Conservation (phyloP, 1,139 yeast species). For the Groenewaldozyma auringiensis region DNA sequence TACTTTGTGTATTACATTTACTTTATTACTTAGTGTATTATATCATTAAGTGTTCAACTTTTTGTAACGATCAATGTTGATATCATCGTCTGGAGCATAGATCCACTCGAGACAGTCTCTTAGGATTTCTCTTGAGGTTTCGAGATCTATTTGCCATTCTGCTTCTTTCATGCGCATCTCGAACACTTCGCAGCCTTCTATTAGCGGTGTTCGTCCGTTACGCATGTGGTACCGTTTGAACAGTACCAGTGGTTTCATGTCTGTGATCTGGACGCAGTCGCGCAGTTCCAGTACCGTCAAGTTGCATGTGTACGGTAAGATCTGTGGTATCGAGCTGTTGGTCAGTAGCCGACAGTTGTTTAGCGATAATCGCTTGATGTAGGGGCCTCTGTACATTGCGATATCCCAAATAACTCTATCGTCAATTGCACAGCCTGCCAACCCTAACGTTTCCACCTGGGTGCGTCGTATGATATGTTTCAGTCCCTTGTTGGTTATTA, state of each 20-base stretch:
- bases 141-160: conserved; percentile 52
- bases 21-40: too few species aligned
- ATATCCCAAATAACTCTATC: conserved; percentile 78
- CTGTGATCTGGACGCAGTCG: conserved; percentile 48
- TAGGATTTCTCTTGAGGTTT: conserved; percentile 37
- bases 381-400: conserved; percentile 50
- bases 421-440: conserved; percentile 79
- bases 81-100: conserved; percentile 26
- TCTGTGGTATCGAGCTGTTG: conserved; percentile 57
- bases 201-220: conserved; percentile 46
- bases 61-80: conserved; percentile 1
- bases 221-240: conserved; percentile 57
- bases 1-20: too few species aligned
- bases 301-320: conserved; percentile 51
- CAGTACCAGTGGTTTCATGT: conserved; percentile 56
- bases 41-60: too few species aligned
- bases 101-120: conserved; percentile 32
- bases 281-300: conserved; percentile 74
- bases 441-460: conserved; percentile 61
- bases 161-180: conserved; percentile 53
- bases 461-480: conserved; percentile 49
- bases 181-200: conserved; percentile 71
- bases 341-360: conserved; percentile 67
- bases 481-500: conserved; percentile 65
- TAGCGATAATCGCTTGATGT: conserved; percentile 61